Conservation (phyloP, 768 basidiomycete genomes). For the Kwoniella heveanensis region DNA sequence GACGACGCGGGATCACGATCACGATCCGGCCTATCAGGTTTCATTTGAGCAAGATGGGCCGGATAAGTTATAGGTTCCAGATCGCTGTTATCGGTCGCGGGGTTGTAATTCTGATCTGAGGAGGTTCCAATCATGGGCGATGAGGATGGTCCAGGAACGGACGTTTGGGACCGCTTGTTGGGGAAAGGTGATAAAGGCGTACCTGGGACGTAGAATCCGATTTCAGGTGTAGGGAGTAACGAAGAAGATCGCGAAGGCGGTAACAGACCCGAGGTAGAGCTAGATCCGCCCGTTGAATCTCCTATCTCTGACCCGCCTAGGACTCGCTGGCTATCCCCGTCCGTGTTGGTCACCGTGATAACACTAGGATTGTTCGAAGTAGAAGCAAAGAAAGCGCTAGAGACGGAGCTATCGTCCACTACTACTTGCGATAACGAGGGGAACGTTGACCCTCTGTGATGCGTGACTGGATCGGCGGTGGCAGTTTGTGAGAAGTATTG, state of each 20-base stretch:
- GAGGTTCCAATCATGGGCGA: constrained; percentile 8
- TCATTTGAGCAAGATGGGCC: constrained; percentile 28
- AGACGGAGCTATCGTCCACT: constrained; percentile 22
- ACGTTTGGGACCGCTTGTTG: constrained; percentile 5
- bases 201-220: not conserved
- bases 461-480: not conserved
- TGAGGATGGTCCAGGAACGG: constrained; percentile 2
- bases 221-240: constrained; percentile 15
- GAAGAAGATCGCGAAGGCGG: constrained; percentile 30
- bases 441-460: constrained; percentile 27
- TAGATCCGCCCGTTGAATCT: not conserved
- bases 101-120: not conserved
- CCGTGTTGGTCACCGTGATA: not conserved
- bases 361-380: not conserved
- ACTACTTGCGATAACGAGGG: constrained; percentile 24
- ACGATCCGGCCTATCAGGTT: constrained; percentile 1
- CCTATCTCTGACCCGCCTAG: not conserved
- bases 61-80: constrained; percentile 38
- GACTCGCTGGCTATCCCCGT: not conserved
- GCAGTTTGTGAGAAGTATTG: too few relatives aligned
- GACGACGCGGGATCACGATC: not conserved
- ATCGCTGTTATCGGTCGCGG: constrained; percentile 8
- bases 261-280: constrained; percentile 7
- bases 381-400: constrained; percentile 20
- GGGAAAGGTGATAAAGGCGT: constrained; percentile 22